Base-by-base conservation (phyloP, 257 asterid genomes). In the Solanum bukasovii region DNA sequence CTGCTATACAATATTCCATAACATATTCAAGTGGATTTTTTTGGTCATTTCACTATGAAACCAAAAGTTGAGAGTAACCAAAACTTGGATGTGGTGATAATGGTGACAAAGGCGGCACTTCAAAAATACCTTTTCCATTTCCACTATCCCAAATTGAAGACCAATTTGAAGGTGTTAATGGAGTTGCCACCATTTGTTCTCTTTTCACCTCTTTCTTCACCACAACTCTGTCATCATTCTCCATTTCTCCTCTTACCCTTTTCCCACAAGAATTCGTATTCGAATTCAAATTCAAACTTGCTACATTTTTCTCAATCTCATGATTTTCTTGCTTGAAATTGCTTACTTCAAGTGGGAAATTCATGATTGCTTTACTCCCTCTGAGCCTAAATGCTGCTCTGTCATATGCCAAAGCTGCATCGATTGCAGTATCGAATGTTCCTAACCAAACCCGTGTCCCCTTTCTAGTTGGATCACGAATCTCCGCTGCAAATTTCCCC, bases 91-190 rank as follows among this genome's bases (percentile, higher is more conserved):
- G 83, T 23, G 83, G 83, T 75, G 83, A 75, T 75, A 75, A 91
- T 88, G 99, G 99, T 40, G 99, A 95, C 70, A 95, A 87, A 75
- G 94, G 97, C 72, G 98, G 98, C 9, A 96, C 91, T 68, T 95
- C 98, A 84, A 95, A 96, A 59, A 95, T 93, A 52, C 98, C 98
- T 71, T 93, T 91, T 84, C 84, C 95, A 35, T 95, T 96, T 1
- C 92, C 95, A 25, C 89, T 37, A 79, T 94, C 98, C 99, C 98
- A 96, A 88, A 95, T 93, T 9, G 98, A 86, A 90, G 90, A 92
- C 99, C 99, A 96, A 79, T 90, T 94, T 3, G 99, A 94, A 93
- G 98, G 99, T 93, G 99, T 96, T 67, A 95, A 90, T 1, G 99
- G 98, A 49, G 87, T 88, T 1, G 94, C 89, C 38, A 92, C 91